These are phyloP conservation scores for Crithidia bombi DNA, from an alignment of 208 protist genomes.

Conservation along the genomic window DNA sequence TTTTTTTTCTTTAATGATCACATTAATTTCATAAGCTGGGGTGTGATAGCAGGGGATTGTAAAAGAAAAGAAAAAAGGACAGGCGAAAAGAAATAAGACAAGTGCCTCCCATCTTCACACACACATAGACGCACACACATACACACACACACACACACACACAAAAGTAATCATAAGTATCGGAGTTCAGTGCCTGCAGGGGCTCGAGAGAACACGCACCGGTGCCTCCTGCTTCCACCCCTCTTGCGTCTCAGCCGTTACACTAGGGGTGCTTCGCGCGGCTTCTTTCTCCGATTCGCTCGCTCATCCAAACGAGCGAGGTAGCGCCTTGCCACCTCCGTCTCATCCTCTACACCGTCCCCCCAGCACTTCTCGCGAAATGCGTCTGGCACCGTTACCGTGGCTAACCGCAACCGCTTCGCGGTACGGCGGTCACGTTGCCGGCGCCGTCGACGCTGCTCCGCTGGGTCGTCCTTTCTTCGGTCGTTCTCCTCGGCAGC, in stretches of 20 bases:
- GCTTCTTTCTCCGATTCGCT: not conserved
- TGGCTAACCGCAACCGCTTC: constrained; percentile 31
- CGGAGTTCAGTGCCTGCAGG: too few relatives aligned
- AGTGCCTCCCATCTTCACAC: too few relatives aligned
- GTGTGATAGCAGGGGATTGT: not conserved
- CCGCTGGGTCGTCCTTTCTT: constrained; percentile 18
- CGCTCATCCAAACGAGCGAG: constrained; percentile 19
- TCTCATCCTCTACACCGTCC: constrained; percentile 47
- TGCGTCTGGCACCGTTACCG: constrained; percentile 27
- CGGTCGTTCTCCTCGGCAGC: constrained; percentile 29
- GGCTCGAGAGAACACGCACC: too few relatives aligned
- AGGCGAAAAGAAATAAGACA: too few relatives aligned
- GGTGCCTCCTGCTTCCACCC: too few relatives aligned
- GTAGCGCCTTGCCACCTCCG: constrained; percentile 33
- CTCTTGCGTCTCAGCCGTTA: too few relatives aligned
- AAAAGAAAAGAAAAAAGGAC: not conserved
- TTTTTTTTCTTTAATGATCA: not conserved
- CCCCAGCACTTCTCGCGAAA: constrained; percentile 42
- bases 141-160: too few relatives aligned
- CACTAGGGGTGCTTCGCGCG: not conserved
- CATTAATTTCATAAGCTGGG: not conserved
- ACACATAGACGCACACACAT: too few relatives aligned
- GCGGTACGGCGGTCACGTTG: constrained; percentile 22
- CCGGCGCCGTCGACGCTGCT: constrained; percentile 23
- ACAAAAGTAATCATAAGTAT: too few relatives aligned